A percentile compares a stretch with the other conserved stretches of the same genome.
phyloP scores from a whole-genome alignment of 2,329 filamentous ascomycete species.

The Penicillium sp. region DNA sequence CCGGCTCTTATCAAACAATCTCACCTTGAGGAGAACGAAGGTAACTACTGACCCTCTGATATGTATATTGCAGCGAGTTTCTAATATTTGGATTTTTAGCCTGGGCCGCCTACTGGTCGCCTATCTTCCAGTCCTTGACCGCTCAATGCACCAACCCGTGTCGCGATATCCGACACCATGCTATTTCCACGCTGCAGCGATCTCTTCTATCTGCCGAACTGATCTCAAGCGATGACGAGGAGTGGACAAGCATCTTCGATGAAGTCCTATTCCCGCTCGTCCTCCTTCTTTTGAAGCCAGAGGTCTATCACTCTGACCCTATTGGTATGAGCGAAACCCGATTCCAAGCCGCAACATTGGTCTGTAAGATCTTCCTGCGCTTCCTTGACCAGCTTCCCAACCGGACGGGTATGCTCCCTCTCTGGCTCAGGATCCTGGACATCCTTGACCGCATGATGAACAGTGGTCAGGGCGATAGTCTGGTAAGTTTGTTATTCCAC shows the following conservation, averaged over 20 bases:
- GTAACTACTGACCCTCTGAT: conserved; percentile 43
- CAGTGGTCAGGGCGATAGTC: conserved; percentile 83
- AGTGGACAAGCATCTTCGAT: conserved; percentile 93
- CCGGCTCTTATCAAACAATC: conserved; percentile 88
- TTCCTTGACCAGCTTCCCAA: conserved; percentile 82
- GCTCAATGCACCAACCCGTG: conserved; percentile 92
- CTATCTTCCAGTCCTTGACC: conserved; percentile 84
- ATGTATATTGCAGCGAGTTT: background rate
- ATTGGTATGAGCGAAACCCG: conserved; percentile 94
- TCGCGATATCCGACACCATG: conserved; percentile 84
- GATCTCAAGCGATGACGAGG: conserved; percentile 76
- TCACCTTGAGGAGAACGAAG: conserved; percentile 82
- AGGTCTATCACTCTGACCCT: conserved; percentile 87
- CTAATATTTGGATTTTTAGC: conserved; percentile 50
- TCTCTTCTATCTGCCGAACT: conserved; percentile 81
- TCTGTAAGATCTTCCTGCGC: conserved; percentile 94
- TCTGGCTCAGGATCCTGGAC: conserved; percentile 89
- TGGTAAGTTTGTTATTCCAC: conserved; percentile 57
- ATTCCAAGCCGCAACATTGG: conserved; percentile 82
- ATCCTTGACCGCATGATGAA: conserved; percentile 97
- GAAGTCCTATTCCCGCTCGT: conserved; percentile 94
- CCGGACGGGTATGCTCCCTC: conserved; percentile 83
- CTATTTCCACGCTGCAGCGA: conserved; percentile 80
- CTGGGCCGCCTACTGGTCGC: conserved; percentile 97
- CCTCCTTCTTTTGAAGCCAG: conserved; percentile 80